Evolutionary conservation across 305 asterid species (phyloP).

Genomic region (Fraxinus sp.): DNA sequence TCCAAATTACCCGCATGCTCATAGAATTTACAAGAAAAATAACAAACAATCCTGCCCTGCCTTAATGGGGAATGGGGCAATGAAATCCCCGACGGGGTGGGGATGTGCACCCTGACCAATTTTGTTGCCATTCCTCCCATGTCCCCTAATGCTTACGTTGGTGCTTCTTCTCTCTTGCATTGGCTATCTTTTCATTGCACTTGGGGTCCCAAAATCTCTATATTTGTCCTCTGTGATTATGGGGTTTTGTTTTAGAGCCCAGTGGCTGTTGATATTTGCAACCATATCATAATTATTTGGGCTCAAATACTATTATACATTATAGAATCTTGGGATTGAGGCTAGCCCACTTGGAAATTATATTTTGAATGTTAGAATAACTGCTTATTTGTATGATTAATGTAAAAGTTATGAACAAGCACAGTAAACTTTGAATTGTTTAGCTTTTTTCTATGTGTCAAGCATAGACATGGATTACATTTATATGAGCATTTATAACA

Average conservation of each 20-base stretch:
- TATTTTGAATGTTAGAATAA: conserved; percentile 48
- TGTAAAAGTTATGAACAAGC: no score
- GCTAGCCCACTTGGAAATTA: conserved; percentile 65
- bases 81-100: not conserved
- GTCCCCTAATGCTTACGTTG: not conserved
- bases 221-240: conserved; percentile 42
- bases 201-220: conserved; percentile 47
- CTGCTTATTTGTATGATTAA: conserved; percentile 52
- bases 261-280: conserved; percentile 60
- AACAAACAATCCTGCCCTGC: not conserved
- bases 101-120: not conserved
- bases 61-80: not conserved
- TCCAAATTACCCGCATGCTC: not conserved
- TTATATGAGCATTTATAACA: no score
- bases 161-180: conserved; percentile 44
- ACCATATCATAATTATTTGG: conserved; percentile 61
- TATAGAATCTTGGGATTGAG: conserved; percentile 48
- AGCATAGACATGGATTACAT: no score
- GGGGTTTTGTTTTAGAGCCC: conserved; percentile 68
- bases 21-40: not conserved
- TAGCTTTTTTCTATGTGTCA: no score
- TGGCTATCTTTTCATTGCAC: conserved; percentile 56
- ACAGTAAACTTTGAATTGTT: no score
- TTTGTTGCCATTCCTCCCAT: not conserved
- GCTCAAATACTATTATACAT: conserved; percentile 54